Conservation (phyloP, 768 basidiomycete genomes). For the Suillus alpinus region DNA sequence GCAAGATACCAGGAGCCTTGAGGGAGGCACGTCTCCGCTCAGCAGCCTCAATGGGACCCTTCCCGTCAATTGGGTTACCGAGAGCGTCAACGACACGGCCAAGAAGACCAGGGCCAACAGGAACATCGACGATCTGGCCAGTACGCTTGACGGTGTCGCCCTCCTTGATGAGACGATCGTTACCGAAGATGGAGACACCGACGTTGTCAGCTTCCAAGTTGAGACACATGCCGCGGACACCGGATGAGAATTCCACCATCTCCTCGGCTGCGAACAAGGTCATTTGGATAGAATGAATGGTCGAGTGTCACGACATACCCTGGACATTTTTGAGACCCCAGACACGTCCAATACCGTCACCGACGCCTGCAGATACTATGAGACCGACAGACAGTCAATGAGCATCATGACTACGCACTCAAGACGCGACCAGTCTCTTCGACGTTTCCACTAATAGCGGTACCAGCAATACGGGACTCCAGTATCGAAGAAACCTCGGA, state of each 20-base stretch:
- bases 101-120: slow-evolving; percentile 94
- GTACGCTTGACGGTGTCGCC: slow-evolving; percentile 99
- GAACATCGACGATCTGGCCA: slow-evolving; percentile 99
- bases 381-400: slow-evolving; percentile 4
- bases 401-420: slow-evolving; percentile 55
- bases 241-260: slow-evolving; percentile 99
- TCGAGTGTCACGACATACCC: slow-evolving; percentile 46
- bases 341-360: slow-evolving; percentile 99
- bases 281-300: not conserved
- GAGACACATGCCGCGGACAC: slow-evolving; percentile 99
- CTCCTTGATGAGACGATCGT: slow-evolving; percentile 98
- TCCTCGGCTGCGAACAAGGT: slow-evolving; percentile 72
- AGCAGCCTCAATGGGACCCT: slow-evolving; percentile 91
- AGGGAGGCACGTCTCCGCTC: slow-evolving; percentile 96
- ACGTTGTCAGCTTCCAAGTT: slow-evolving; percentile 99
- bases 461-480: slow-evolving; percentile 96
- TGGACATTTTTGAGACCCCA: slow-evolving; percentile 99
- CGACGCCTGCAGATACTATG: slow-evolving; percentile 64
- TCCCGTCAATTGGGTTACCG: slow-evolving; percentile 99
- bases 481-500: slow-evolving; percentile 99
- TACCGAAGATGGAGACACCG: slow-evolving; percentile 99
- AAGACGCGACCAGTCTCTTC: slow-evolving; percentile 99
- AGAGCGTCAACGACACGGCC: slow-evolving; percentile 99
- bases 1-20: slow-evolving; percentile 99
- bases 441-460: slow-evolving; percentile 87